Conservation (phyloP, 78 protist genomes). For the Guillardia theta region DNA sequence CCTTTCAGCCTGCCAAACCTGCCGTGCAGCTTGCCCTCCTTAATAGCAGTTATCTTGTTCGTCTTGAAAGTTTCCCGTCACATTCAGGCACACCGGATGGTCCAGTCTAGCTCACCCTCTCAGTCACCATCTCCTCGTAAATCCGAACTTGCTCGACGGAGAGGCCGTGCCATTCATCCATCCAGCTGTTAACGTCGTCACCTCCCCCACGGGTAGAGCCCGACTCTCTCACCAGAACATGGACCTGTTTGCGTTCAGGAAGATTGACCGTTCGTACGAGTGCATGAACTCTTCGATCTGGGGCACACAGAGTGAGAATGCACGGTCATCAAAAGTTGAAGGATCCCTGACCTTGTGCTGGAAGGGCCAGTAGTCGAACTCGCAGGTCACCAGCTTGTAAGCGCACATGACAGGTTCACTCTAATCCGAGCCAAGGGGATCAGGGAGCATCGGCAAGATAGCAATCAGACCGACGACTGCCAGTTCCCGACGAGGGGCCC, state of each 20-base stretch:
- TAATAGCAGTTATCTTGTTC: background rate
- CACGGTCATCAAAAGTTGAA: background rate
- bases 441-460: background rate
- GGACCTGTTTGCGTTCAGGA: background rate
- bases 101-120: background rate
- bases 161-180: slow-evolving; percentile 14
- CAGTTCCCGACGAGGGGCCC: background rate
- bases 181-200: background rate
- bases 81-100: too few relatives aligned
- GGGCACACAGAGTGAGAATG: background rate
- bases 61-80: background rate
- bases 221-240: background rate
- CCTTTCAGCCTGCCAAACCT: background rate
- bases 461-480: background rate
- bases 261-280: background rate
- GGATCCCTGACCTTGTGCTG: background rate
- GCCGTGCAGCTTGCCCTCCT: background rate
- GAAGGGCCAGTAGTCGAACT: slow-evolving; percentile 30
- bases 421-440: background rate
- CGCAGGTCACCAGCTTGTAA: slow-evolving; percentile 21
- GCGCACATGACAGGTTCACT: slow-evolving; percentile 11
- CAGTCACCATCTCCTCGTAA: background rate
- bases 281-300: slow-evolving; percentile 1
- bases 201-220: background rate
- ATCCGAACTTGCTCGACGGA: background rate